These are phyloP conservation scores for Eremochloa ophiuroides DNA, from an alignment of 176 grass and related monocot genomes.

Conservation along the genomic window DNA sequence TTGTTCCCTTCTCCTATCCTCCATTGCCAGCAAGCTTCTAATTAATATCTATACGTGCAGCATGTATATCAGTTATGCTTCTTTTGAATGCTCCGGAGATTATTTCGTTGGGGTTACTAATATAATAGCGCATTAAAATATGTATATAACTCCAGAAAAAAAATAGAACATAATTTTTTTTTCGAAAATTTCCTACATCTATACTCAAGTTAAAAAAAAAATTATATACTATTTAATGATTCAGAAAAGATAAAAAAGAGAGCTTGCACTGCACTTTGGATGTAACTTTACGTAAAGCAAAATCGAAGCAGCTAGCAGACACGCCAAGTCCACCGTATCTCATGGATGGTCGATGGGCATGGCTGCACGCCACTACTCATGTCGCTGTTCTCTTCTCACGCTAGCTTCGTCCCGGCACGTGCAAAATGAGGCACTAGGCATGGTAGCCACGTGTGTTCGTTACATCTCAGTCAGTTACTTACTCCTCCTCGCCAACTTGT, in stretches of 20 bases:
- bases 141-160: no score
- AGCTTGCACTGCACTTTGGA: not conserved
- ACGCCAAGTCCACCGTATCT: not conserved
- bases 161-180: not conserved
- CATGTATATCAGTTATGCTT: no score
- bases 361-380: not conserved
- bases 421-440: not conserved
- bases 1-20: no score
- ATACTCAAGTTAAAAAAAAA: not conserved
- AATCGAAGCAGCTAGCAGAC: not conserved
- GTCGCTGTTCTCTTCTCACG: not conserved
- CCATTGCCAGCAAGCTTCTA: no score
- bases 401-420: not conserved
- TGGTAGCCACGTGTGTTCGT: constrained; percentile 3
- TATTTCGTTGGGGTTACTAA: no score
- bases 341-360: not conserved
- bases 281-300: not conserved
- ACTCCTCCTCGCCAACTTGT: not conserved
- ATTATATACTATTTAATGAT: no score
- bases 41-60: no score
- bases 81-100: no score
- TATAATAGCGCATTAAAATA: no score
- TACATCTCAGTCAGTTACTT: not conserved
- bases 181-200: not conserved
- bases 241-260: no score